Conservation (phyloP, 768 basidiomycete genomes). For the Trametes maxima region DNA sequence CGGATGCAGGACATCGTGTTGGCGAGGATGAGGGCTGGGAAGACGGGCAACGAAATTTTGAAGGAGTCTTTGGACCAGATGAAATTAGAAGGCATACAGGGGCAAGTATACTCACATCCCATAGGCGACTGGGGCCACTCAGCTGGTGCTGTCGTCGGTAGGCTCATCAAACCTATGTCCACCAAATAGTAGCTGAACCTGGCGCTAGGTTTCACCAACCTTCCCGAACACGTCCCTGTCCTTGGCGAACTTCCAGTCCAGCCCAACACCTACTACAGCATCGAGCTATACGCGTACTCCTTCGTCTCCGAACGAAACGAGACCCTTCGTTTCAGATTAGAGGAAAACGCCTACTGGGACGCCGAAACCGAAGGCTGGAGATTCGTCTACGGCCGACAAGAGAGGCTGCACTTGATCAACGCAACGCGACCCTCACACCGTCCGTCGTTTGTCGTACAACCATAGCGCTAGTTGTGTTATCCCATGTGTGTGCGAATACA, state of each 20-base stretch:
- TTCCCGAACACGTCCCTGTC: conserved; percentile 48
- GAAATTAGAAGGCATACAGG: conserved; percentile 46
- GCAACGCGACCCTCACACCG: neutral
- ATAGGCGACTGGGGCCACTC: conserved; percentile 61
- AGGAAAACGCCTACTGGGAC: conserved; percentile 49
- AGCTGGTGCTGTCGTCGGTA: conserved; percentile 52
- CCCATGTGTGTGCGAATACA: neutral
- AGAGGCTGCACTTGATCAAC: conserved; percentile 47
- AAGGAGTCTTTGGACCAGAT: conserved; percentile 44
- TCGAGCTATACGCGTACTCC: conserved; percentile 53
- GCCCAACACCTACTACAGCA: conserved; percentile 54
- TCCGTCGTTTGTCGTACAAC: conserved; percentile 13
- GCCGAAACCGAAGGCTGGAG: conserved; percentile 43
- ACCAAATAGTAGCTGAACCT: too few relatives aligned
- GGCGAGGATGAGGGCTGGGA: conserved; percentile 45
- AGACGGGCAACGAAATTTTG: conserved; percentile 52
- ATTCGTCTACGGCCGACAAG: conserved; percentile 53
- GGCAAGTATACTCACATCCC: conserved; percentile 55
- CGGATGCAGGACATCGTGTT: conserved; percentile 54
- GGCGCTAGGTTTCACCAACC: conserved; percentile 49
- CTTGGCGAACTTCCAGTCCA: conserved; percentile 51
- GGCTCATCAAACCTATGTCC: neutral
- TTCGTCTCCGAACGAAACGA: conserved; percentile 52
- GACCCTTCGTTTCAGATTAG: conserved; percentile 46
- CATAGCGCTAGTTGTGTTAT: neutral